Base-by-base conservation (phyloP, 2,329 filamentous ascomycete genomes). In the Celoporthe dispersa region DNA sequence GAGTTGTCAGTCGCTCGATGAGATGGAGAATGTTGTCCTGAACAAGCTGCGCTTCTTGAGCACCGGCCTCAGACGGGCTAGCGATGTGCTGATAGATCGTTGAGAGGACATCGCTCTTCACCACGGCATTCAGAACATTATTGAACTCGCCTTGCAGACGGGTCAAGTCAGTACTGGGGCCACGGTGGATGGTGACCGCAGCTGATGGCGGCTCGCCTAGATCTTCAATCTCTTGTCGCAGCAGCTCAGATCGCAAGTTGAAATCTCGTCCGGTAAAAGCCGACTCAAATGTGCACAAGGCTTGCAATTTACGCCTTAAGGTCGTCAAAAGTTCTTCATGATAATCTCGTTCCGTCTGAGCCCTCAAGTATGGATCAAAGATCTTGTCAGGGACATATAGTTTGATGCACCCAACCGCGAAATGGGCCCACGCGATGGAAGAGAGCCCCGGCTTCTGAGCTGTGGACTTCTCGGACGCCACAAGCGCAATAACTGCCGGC, bases 311-410 rank as follows among this genome's bases (percentile, higher is more conserved):
- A 7, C 81, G 76, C 16, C 83, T 78, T 1, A 97, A 80, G 12
- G 85, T 82, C 3, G 78, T 73, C 62, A 87, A 86, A 53, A 92
- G 84, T 69, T 89, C 83, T 59, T 84, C 78, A 67, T 86, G 84
- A 67, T 86, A 87, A 59, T 85, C 82, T 28, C 88, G 87, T 74
- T 94, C 90, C 25, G 97, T 86, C 66, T 87, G 83, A 6, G 88
- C 87, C 66, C 87, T 84, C 70, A 90, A 83, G 70, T 90, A 87
- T 1, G 96, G 96, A 78, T 99, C 96, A 75, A 95, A 96, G 3
- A 92, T 87, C 74, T 91, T 90, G 78, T 97, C 91, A 0, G 97
- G 94, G 2, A 98, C 90, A 76, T 95, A 98, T 2, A 98, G 84
- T 72, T 88, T 87, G 63, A 98, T 84, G 53, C 91, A 88, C 22